Evolutionary conservation across 495 filamentous ascomycete genomes (phyloP).

Genomic region (Astrothelium macrocarpum): DNA sequence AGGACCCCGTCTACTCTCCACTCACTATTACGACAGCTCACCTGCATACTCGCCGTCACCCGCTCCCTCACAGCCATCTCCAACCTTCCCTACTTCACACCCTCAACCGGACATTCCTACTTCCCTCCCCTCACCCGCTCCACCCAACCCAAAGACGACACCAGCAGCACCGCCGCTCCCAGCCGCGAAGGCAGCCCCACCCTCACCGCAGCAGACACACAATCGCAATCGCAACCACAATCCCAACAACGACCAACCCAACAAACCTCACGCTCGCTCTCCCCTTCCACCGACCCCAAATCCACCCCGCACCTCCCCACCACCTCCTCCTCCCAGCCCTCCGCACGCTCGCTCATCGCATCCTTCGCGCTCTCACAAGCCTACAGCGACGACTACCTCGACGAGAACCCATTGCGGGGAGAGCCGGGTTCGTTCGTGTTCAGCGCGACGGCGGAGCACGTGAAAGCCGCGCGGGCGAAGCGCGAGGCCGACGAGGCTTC

Average conservation of each 20-base stretch:
- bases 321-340: neutral
- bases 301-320: neutral
- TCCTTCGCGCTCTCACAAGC: slow-evolving; percentile 19
- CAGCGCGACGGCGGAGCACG: slow-evolving; percentile 36
- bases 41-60: slow-evolving; percentile 51
- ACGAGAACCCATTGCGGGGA: slow-evolving; percentile 80
- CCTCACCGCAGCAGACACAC: slow-evolving; percentile 9
- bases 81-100: slow-evolving; percentile 59
- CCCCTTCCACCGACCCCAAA: neutral
- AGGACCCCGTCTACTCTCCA: slow-evolving; percentile 7
- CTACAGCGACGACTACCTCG: slow-evolving; percentile 61
- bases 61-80: slow-evolving; percentile 56
- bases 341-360: slow-evolving; percentile 20
- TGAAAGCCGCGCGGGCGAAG: slow-evolving; percentile 9
- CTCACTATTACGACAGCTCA: slow-evolving; percentile 37
- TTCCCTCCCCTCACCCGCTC: slow-evolving; percentile 42
- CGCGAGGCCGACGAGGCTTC: slow-evolving; percentile 2
- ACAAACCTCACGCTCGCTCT: neutral
- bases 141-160: slow-evolving; percentile 9
- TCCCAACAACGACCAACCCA: neutral
- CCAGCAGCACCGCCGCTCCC: neutral
- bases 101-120: slow-evolving; percentile 67
- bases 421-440: slow-evolving; percentile 81
- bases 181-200: slow-evolving; percentile 28
- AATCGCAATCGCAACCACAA: slow-evolving; percentile 7